phyloP scores from a whole-genome alignment of 805 yeast genomes.

The Debaryomyces maramus region DNA sequence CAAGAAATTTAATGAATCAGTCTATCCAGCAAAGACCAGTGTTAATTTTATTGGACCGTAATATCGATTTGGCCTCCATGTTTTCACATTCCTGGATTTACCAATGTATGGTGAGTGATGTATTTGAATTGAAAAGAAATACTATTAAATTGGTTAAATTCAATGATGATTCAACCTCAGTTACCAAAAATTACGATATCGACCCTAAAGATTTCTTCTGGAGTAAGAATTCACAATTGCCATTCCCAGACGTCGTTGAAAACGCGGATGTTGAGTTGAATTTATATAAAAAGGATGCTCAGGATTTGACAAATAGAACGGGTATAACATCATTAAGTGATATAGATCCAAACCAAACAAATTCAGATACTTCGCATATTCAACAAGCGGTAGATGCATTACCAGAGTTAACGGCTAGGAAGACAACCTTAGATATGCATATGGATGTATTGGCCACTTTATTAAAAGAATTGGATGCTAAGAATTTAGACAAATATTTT shows the following conservation, averaged over 20 bases:
- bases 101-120: slow-evolving; percentile 94
- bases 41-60: slow-evolving; percentile 80
- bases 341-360: slow-evolving; percentile 51
- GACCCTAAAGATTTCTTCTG: slow-evolving; percentile 95
- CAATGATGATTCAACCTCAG: slow-evolving; percentile 29
- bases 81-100: slow-evolving; percentile 97
- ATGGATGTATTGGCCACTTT: slow-evolving; percentile 90
- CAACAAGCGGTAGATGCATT: slow-evolving; percentile 88
- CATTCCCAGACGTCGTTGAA: slow-evolving; percentile 99
- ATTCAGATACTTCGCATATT: slow-evolving; percentile 62
- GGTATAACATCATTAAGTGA: slow-evolving; percentile 73
- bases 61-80: slow-evolving; percentile 89
- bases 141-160: slow-evolving; percentile 62
- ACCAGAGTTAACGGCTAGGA: slow-evolving; percentile 89
- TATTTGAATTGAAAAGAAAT: slow-evolving; percentile 77
- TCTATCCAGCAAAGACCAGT: slow-evolving; percentile 62
- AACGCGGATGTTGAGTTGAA: slow-evolving; percentile 84
- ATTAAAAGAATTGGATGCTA: slow-evolving; percentile 79
- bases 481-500: slow-evolving; percentile 84
- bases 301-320: slow-evolving; percentile 76
- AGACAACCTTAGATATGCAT: slow-evolving; percentile 89
- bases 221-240: slow-evolving; percentile 77
- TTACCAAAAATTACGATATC: slow-evolving; percentile 71
- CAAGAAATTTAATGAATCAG: slow-evolving; percentile 32
- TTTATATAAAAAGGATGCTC: slow-evolving; percentile 82